Percentiles rank a stretch among this genome's conserved stretches.
Conservation (phyloP, 495 filamentous ascomycete genomes). For the Hyaloscypha variabilis region DNA sequence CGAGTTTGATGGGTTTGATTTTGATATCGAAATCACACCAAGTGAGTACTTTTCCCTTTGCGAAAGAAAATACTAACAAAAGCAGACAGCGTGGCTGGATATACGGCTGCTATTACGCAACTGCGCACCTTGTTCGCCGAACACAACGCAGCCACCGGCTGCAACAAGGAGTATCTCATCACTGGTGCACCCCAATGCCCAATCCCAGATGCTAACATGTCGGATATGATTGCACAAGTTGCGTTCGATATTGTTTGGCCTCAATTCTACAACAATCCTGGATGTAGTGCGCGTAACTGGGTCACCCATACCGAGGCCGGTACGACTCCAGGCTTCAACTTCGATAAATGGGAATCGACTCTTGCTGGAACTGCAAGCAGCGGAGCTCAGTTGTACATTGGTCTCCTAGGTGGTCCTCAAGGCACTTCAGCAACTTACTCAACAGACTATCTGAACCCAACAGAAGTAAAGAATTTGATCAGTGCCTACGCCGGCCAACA, state of each 20-base stretch:
- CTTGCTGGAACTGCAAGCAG: conserved; percentile 34
- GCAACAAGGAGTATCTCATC: conserved; percentile 53
- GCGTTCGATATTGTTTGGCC: conserved; percentile 66
- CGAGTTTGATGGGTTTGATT: conserved; percentile 63
- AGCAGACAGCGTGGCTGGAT: conserved; percentile 39
- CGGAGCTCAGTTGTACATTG: conserved; percentile 48
- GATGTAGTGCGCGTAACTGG: conserved; percentile 53
- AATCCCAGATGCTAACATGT: conserved; percentile 56
- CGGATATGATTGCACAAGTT: conserved; percentile 49
- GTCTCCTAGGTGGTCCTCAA: conserved; percentile 26
- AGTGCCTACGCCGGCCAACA: conserved; percentile 46
- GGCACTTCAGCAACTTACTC: conserved; percentile 31
- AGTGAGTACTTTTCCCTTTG: conserved; percentile 19
- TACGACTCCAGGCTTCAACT: conserved; percentile 13
- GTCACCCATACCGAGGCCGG: conserved; percentile 34
- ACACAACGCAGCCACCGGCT: conserved; percentile 34
- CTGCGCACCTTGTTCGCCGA: conserved; percentile 51
- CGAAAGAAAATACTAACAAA: conserved; percentile 48
- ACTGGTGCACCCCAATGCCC: conserved; percentile 60
- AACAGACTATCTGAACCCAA: conserved; percentile 36
- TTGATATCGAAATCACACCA: conserved; percentile 48
- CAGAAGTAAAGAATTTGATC: conserved; percentile 52
- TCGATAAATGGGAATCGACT: conserved; percentile 41
- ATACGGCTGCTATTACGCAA: conserved; percentile 44
- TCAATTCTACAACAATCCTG: conserved; percentile 56